phyloP scores from a whole-genome alignment of 306 rosid species.

The Crataegus laevigata region DNA sequence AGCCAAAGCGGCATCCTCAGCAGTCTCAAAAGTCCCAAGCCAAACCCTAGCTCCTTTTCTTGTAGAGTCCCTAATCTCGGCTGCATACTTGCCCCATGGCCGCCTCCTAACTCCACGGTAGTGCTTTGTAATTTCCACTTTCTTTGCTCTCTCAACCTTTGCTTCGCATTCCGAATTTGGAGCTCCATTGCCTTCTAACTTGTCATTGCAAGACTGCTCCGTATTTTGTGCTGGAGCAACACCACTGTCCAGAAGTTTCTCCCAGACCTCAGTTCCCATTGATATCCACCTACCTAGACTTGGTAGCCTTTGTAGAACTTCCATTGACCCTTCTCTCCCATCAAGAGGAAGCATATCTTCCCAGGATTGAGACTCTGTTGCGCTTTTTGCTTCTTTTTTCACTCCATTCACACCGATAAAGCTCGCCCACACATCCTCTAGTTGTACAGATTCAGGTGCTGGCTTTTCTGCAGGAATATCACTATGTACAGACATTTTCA shows the following conservation, averaged over 20 bases:
- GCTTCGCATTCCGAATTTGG: slow-evolving; percentile 1
- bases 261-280: slow-evolving; percentile 95
- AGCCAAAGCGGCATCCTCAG: slow-evolving; percentile 89
- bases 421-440: slow-evolving; percentile 87
- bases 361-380: slow-evolving; percentile 38
- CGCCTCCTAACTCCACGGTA: slow-evolving; percentile 90
- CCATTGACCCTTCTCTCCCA: slow-evolving; percentile 48
- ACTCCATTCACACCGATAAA: slow-evolving; percentile 35
- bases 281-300: slow-evolving; percentile 91
- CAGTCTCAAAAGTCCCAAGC: slow-evolving; percentile 91
- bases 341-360: slow-evolving; percentile 52
- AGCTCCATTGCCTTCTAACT: slow-evolving; percentile 11
- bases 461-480: slow-evolving; percentile 10
- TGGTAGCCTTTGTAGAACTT: slow-evolving; percentile 62
- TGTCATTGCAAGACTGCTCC: slow-evolving; percentile 8
- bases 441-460: slow-evolving; percentile 40
- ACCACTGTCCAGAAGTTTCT: slow-evolving; percentile 43
- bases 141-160: slow-evolving; percentile 16
- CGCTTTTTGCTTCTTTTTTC: slow-evolving; percentile 11
- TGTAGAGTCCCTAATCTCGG: slow-evolving; percentile 80
- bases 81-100: slow-evolving; percentile 97
- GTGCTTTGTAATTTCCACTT: slow-evolving; percentile 26
- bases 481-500: slow-evolving; percentile 37
- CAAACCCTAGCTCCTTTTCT: slow-evolving; percentile 79
- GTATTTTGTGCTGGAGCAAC: slow-evolving; percentile 5